Evolutionary conservation across 306 rosid species (phyloP), one percentile per base, ranked within the genome.

Genomic region (Senna tora): DNA sequence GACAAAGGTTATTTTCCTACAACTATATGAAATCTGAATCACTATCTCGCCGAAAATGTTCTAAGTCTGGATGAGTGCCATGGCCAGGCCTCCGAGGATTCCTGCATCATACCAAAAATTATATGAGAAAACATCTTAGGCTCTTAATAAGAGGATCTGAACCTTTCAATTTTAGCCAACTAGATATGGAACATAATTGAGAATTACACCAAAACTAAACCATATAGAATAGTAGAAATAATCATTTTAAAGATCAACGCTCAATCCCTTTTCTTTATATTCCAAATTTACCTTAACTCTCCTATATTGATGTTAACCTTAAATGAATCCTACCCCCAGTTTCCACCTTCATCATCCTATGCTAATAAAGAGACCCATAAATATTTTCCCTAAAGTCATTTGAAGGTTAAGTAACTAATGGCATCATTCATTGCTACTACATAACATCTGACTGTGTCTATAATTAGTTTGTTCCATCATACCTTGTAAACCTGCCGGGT

Each of bases 11-110:
- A 16, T 22, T 33, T 9, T 8, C 5, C 46, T 68, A 39, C 49
- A 63, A 36, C 79, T 89, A 92, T 14, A 92, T 89, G 80, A 68
- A 92, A 84, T 92, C 97, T 5, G 92, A 92, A 75, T 83, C 97
- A 9, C 85, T 78, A 57, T 81, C 96, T 7, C 86, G 22, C 22
- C 91, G 69, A 42, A 87, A 90, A 63, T 84, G 95, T 74, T 90
- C 84, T 72, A 88, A 61, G 78, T 90, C 98, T 20, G 98, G 98
- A 84, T 88, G 96, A 68, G 81, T 64, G 65, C 87, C 86, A 54
- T 72, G 22, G 14, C 89, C 87, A 10, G 87, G 92, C 75, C 93
- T 82, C 65, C 81, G 69, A 3, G 91, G 92, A 65, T 71, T 80
- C 76, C 98, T 88, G 80, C 58, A 74, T 76, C 25, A 76, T n/a